Base-by-base conservation (phyloP, 2,329 filamentous ascomycete genomes). In the Cladosporium sp. region DNA sequence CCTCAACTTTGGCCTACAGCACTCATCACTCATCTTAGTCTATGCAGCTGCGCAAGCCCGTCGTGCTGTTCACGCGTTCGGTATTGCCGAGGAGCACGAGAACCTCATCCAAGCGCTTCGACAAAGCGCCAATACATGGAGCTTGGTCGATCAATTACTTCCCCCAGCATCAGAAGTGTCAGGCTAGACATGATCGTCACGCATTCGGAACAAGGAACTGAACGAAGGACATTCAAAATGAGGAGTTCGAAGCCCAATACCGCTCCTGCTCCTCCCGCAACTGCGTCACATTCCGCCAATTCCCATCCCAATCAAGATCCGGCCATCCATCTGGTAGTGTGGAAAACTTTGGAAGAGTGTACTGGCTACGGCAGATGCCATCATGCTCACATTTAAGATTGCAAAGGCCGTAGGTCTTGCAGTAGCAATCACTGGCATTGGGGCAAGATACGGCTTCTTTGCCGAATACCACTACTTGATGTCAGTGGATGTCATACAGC, bases 331-430 rank as follows among this genome's bases (percentile, higher is more conserved):
- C 57, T 0, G 83, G 83, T 7, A 86, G 66, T 2, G 69, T 75
- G 1, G 80, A 74, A 55, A 67, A 83, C 0, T 72, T 75, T 2
- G 83, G 83, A 6, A 85, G 69, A 2, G 68, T 69, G 60, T 85
- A 86, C 50, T 80, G 76, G 2, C 74, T 74, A 3, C 74, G 67
- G 59, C 83, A 86, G 20, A 69, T 71, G 18, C 72, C 68, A 15
- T 69, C 61, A 1, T 69, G 63, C 11, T 59, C 56, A 40, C 70
- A 73, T 0, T 67, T 57, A 13, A 79, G 56, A 49, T 74, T 57
- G 63, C 84, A 87, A 20, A 83, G 58, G 0, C 83, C 83, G 58
- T 82, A 87, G 13, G 80, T 74, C 35, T 82, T 78, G 67, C 84
- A 86, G 63, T 86, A 86, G 62, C 83, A 86, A 7, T 79, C 76